Percentiles rank a stretch among this genome's conserved stretches.
phyloP scores from a whole-genome alignment of 306 rosid genomes.

The Vigna mungo region DNA sequence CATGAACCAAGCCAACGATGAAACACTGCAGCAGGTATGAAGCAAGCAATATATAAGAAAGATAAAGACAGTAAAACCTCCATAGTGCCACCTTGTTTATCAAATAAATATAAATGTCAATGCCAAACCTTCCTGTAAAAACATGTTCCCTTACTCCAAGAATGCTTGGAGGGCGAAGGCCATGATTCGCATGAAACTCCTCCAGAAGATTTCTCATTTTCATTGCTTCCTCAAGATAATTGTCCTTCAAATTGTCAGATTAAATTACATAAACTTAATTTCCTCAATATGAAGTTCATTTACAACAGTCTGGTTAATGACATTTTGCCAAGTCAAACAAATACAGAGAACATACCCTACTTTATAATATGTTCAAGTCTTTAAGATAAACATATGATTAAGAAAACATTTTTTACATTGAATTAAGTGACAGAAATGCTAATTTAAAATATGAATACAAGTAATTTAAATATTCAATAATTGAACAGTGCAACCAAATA shows the following conservation, averaged over 20 bases:
- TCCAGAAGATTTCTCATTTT: constrained; percentile 98
- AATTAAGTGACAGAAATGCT: neutral
- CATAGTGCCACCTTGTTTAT: constrained; percentile 27
- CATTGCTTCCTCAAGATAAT: constrained; percentile 97
- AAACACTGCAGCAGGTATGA: constrained; percentile 74
- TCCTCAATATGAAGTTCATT: neutral
- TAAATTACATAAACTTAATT: constrained; percentile 11
- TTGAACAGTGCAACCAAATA: constrained; percentile 15
- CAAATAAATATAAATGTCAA: constrained; percentile 26
- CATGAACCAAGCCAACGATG: constrained; percentile 99
- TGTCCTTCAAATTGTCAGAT: constrained; percentile 61
- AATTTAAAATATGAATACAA: neutral
- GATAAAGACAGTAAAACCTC: constrained; percentile 28
- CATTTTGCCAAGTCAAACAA: neutral
- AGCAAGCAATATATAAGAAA: constrained; percentile 42
- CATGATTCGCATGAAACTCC: constrained; percentile 80
- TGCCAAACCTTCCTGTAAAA: constrained; percentile 93
- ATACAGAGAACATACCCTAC: neutral
- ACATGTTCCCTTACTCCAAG: constrained; percentile 98
- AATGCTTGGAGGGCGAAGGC: constrained; percentile 84
- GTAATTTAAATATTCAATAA: neutral
- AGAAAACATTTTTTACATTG: neutral
- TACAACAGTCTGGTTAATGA: neutral
- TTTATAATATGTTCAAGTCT: neutral
- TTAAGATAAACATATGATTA: neutral